Conservation (phyloP, 2,329 filamentous ascomycete species). For the Hypoxylon sp. region DNA sequence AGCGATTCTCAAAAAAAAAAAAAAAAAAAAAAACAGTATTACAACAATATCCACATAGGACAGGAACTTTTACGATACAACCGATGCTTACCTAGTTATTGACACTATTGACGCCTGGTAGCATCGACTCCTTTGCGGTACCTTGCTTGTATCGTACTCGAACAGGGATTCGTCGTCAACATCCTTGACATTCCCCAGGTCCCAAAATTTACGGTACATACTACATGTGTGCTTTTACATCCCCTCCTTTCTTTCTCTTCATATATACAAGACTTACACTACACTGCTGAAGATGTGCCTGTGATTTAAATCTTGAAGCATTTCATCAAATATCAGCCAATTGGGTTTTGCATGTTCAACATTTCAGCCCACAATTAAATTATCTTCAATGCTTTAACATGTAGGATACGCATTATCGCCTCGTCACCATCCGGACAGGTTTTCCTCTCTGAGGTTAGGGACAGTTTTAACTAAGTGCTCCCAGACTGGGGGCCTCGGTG, state of each 20-base stretch:
- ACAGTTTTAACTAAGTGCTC: constrained; percentile 33
- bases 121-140: constrained; percentile 18
- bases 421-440: constrained; percentile 36
- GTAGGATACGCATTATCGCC: constrained; percentile 12
- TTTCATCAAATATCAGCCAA: constrained; percentile 28
- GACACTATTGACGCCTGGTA: constrained; percentile 1
- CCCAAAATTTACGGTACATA: constrained; percentile 12
- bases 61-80: constrained; percentile 23
- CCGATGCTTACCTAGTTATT: background rate
- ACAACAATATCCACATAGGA: constrained; percentile 12
- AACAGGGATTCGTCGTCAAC: constrained; percentile 26
- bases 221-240: background rate
- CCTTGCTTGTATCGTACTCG: constrained; percentile 26
- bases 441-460: constrained; percentile 43
- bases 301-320: constrained; percentile 29
- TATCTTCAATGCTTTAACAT: constrained; percentile 35
- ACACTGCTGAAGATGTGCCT: constrained; percentile 16
- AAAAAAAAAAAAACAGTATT: constrained; percentile 1
- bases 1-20: constrained; percentile 4
- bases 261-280: background rate
- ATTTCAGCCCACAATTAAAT: constrained; percentile 25
- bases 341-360: constrained; percentile 23
- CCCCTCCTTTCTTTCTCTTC: constrained; percentile 7
- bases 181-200: constrained; percentile 45
- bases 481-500: constrained; percentile 35